Conservation (phyloP, 192 early-diverging fungal species). For the Coemansia reversa region DNA sequence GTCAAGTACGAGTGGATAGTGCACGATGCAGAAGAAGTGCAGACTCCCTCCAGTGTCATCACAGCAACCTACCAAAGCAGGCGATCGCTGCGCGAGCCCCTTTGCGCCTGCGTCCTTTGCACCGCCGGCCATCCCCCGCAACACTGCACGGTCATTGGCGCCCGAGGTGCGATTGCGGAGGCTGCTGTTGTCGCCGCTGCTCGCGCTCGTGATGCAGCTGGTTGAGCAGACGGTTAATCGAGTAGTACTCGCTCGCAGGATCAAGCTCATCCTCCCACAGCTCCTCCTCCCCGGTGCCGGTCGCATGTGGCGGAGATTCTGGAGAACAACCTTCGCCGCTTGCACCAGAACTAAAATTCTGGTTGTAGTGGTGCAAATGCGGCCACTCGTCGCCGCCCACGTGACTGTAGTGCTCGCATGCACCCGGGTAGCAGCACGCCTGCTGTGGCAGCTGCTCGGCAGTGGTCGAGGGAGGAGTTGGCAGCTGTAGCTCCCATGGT, state of each 20-base stretch:
- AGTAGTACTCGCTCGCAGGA: constrained; percentile 42
- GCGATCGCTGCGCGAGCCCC: background rate
- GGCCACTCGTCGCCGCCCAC: constrained; percentile 2
- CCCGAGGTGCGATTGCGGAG: background rate
- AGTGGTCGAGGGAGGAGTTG: constrained; percentile 3
- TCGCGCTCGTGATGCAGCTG: constrained; percentile 45
- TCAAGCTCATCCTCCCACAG: constrained; percentile 19
- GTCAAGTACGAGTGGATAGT: background rate
- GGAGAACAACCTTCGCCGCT: constrained; percentile 7
- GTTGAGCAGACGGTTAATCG: constrained; percentile 43
- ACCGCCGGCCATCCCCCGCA: background rate
- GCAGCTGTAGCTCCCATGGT: constrained; percentile 10
- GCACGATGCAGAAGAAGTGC: background rate
- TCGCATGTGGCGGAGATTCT: constrained; percentile 21
- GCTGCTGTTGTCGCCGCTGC: constrained; percentile 2
- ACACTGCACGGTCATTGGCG: background rate
- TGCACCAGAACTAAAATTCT: background rate
- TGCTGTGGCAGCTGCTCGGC: background rate
- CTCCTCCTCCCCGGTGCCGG: constrained; percentile 7
- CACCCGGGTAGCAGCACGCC: background rate
- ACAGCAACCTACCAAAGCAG: background rate
- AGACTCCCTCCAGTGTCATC: background rate
- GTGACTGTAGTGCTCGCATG: background rate
- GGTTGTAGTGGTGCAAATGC: background rate
- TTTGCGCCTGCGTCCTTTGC: background rate